A percentile compares a stretch with the other conserved stretches of the same genome.
Conservation (phyloP, 371 early-diverging fungal species). For the Entomophthora muscae region DNA sequence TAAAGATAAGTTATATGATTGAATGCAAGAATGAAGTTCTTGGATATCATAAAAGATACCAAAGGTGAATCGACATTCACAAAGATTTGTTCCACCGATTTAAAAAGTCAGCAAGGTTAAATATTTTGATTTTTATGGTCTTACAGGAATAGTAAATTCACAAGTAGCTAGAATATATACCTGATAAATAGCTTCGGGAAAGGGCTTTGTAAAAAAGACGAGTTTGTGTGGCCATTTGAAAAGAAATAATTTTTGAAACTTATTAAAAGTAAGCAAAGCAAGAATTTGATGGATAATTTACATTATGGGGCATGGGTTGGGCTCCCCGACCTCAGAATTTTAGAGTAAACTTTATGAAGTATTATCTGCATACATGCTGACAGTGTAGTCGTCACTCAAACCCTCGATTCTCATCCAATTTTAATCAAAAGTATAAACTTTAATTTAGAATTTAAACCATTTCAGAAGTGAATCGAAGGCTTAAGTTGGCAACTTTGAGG, state of each 20-base stretch:
- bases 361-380: too few relatives aligned
- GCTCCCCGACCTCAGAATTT: too few relatives aligned
- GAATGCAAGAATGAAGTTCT: neutral
- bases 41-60: neutral
- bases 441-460: too few relatives aligned
- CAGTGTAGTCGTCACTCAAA: too few relatives aligned
- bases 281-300: too few relatives aligned
- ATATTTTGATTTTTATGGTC: too few relatives aligned
- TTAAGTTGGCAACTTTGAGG: too few relatives aligned
- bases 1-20: neutral
- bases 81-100: neutral
- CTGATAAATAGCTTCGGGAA: neutral
- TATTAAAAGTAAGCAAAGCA: neutral
- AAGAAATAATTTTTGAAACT: neutral
- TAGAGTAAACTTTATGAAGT: too few relatives aligned
- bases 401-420: too few relatives aligned
- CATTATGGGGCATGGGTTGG: too few relatives aligned
- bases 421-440: too few relatives aligned
- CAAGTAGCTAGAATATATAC: neutral
- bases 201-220: neutral
- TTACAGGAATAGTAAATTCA: neutral
- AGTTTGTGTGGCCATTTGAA: neutral
- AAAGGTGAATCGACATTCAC: neutral
- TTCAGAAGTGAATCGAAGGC: too few relatives aligned
- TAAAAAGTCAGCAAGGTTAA: neutral